A percentile compares a stretch with the other conserved stretches of the same genome.
Conservation (phyloP, 176 grass and related monocot genomes). For the Pontederia paniculata region DNA sequence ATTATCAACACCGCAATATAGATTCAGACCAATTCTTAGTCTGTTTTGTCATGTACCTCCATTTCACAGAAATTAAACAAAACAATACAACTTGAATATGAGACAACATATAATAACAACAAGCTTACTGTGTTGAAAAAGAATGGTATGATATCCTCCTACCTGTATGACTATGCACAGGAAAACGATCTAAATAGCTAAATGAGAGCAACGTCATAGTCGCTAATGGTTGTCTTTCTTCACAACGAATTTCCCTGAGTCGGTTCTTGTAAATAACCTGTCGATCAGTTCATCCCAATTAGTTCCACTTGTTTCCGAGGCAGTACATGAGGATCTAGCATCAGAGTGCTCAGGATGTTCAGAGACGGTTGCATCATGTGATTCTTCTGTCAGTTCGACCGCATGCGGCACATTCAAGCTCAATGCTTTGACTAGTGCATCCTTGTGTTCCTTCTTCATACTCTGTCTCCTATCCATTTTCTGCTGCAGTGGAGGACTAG, state of each 20-base stretch:
- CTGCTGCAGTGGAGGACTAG: conserved; percentile 32
- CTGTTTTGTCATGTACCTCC: too few species aligned
- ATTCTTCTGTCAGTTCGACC: conserved; percentile 27
- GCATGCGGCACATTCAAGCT: conserved; percentile 58
- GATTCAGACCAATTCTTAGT: too few species aligned
- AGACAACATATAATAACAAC: too few species aligned
- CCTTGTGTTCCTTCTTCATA: conserved; percentile 67
- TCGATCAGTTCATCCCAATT: conserved; percentile 67
- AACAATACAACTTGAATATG: too few species aligned
- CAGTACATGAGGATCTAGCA: conserved; percentile 4
- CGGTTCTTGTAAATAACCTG: conserved; percentile 54
- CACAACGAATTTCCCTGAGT: conserved; percentile 48
- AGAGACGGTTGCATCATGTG: conserved; percentile 4
- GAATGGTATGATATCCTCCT: too few species aligned
- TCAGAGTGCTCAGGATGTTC: conserved; percentile 11
- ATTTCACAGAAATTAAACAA: too few species aligned
- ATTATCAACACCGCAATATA: too few species aligned
- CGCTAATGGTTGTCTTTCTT: conserved; percentile 26
- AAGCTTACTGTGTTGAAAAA: too few species aligned
- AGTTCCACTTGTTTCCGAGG: conserved; percentile 25
- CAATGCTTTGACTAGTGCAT: conserved; percentile 50
- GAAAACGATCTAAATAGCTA: too few species aligned
- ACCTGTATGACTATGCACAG: too few species aligned
- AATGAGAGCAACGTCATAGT: too few species aligned
- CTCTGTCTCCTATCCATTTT: conserved; percentile 63